These are phyloP conservation scores for Plasmodium falciparum DNA, from an alignment of 169 alveolate genomes.

Conservation along the genomic window DNA sequence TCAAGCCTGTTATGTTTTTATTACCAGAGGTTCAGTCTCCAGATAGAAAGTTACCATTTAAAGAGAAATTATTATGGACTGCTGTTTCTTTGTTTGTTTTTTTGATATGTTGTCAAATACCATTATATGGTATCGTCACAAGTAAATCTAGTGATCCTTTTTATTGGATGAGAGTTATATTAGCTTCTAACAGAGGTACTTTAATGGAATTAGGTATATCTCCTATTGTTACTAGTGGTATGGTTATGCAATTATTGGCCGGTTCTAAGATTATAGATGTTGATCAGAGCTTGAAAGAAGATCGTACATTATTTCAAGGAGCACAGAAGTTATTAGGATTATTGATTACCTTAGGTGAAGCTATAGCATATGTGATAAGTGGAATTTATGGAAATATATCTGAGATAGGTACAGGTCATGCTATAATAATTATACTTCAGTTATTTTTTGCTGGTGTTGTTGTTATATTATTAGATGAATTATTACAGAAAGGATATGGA, in stretches of 20 bases:
- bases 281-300: slow-evolving; percentile 98
- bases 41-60: slow-evolving; percentile 94
- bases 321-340: slow-evolving; percentile 97
- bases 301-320: slow-evolving; percentile 97
- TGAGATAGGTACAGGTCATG: slow-evolving; percentile 98
- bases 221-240: slow-evolving; percentile 98
- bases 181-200: slow-evolving; percentile 99
- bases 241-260: slow-evolving; percentile 99
- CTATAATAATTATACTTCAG: slow-evolving; percentile 96
- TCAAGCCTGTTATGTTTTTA: slow-evolving; percentile 97
- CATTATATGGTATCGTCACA: slow-evolving; percentile 98
- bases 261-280: slow-evolving; percentile 99
- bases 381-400: slow-evolving; percentile 99
- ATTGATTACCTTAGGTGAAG: slow-evolving; percentile 99
- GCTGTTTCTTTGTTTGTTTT: slow-evolving; percentile 96
- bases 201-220: slow-evolving; percentile 99
- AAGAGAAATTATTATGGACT: slow-evolving; percentile 98
- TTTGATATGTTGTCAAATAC: slow-evolving; percentile 98
- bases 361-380: slow-evolving; percentile 97
- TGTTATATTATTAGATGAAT: slow-evolving; percentile 98
- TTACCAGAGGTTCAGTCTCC: slow-evolving; percentile 98
- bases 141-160: slow-evolving; percentile 97
- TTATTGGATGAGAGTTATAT: slow-evolving; percentile 99
- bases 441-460: slow-evolving; percentile 99
- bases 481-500: slow-evolving; percentile 99